Conservation (phyloP, 2,329 filamentous ascomycete species). For the Calonectria henricotiae region DNA sequence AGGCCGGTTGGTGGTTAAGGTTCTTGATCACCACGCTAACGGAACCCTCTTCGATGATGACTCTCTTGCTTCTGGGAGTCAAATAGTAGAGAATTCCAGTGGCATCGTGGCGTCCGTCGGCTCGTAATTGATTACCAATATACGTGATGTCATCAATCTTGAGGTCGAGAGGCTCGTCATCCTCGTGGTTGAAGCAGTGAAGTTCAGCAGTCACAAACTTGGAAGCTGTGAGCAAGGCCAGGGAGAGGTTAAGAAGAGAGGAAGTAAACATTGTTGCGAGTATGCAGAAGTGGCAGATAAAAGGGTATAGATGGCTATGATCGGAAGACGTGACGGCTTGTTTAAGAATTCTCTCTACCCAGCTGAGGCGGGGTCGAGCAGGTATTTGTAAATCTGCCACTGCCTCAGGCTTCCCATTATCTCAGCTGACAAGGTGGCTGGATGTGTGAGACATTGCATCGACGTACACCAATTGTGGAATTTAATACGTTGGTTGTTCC, state of each 20-base stretch:
- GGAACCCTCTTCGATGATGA: not conserved
- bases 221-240: conserved; percentile 2
- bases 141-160: conserved; percentile 2
- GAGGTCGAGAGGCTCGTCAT: not conserved
- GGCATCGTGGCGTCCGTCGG: not conserved
- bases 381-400: conserved; percentile 1
- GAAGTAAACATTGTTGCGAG: not conserved
- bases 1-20: not conserved
- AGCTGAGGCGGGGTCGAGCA: not conserved
- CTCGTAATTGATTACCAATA: not conserved
- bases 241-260: not conserved
- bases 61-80: not conserved
- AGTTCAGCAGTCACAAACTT: not conserved
- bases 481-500: not conserved
- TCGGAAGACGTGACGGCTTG: too few relatives aligned
- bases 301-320: not conserved
- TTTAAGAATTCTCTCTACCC: not conserved
- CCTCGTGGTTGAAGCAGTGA: conserved; percentile 17
- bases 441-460: conserved; percentile 1
- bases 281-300: too few relatives aligned
- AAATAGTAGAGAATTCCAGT: not conserved
- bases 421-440: not conserved
- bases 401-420: not conserved
- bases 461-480: not conserved
- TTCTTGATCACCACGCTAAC: conserved; percentile 6